Evolutionary conservation across 441 rosid genomes (phyloP).

Genomic region (Euphorbia corollata): DNA sequence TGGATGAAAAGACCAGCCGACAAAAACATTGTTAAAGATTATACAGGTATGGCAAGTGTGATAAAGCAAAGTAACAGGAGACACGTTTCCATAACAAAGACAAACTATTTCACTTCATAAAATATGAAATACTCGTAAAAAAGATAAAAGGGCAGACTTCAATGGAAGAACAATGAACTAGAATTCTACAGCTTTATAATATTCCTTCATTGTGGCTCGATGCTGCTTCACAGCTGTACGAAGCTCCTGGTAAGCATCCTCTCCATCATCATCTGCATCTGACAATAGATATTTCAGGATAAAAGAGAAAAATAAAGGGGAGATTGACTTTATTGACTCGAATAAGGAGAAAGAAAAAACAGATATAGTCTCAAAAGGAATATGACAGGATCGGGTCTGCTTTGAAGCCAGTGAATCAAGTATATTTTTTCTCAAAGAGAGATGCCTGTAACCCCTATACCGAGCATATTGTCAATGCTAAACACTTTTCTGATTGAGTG

Average conservation of each 20-base stretch:
- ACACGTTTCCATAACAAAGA: neutral
- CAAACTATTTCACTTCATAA: neutral
- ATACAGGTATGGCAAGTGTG: neutral
- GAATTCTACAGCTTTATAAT: conserved; percentile 43
- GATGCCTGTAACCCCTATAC: neutral
- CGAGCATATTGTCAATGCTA: neutral
- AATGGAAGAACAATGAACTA: neutral
- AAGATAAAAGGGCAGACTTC: neutral
- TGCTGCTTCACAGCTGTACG: conserved; percentile 50
- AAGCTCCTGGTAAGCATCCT: conserved; percentile 43
- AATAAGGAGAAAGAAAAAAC: neutral
- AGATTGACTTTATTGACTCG: neutral
- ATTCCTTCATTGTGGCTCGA: conserved; percentile 46
- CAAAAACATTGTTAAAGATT: neutral
- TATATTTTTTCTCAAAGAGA: neutral
- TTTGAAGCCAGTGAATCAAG: conserved; percentile 1
- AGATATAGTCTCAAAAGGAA: neutral
- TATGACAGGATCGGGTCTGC: neutral
- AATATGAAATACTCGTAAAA: neutral
- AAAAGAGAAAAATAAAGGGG: conserved; percentile 11
- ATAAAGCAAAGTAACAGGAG: neutral
- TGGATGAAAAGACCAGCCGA: neutral
- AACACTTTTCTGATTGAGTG: neutral
- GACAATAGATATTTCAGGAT: neutral
- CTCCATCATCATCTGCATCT: conserved; percentile 35